Base-by-base conservation (phyloP, 1,284 basidiomycete species). In the Sporisorium scitamineum region DNA sequence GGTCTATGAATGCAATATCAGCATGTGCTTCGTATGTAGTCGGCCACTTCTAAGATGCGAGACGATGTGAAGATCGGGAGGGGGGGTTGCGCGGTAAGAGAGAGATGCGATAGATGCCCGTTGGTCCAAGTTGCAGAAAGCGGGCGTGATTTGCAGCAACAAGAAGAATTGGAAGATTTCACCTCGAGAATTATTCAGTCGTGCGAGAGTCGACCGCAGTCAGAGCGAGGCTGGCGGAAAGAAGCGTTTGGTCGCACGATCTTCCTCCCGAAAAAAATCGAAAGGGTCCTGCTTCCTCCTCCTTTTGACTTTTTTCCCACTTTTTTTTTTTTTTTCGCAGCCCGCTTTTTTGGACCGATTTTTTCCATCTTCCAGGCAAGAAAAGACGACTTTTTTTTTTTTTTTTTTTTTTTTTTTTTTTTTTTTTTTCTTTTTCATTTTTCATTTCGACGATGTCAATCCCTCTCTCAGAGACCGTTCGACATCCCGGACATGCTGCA, bases 101-200 rank as follows among this genome's bases (percentile, higher is more conserved):
- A 29, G 41, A 18, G 29, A 5, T 37, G 50, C 34, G n/a, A 18
- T 29, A 37, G 24, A 50, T 13, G 18, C 9, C n/a, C n/a, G 47
- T 27, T 41, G 26, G 34, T 5, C 4, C 8, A 3, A n/a, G 3
- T 16, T 5, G 18, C n/a, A 8, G 14, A 31, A 41, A 18, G 39
- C 20, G 22, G 9, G 11, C 22, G 58, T 7, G 24, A 37, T 20
- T 18, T 27, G 18, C 9, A n/a, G 22, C 31, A 48, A 54, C n/a
- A 27, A 16, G 52, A 55, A 62, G 54, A 39, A 24, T 48, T 54
- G 61, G 54, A 62, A 62, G 54, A 58, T 50, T 39, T 44, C 29
- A 41, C 9, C n/a, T 10, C 8, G 32, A 29, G 22, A 22, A 37
- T n/a, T n/a, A 32, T 42, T 24, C 20, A 52, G 61, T 45, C 58